Evolutionary conservation across 2,329 filamentous ascomycete species (phyloP).

Genomic region (Fusarium verrucosum): DNA sequence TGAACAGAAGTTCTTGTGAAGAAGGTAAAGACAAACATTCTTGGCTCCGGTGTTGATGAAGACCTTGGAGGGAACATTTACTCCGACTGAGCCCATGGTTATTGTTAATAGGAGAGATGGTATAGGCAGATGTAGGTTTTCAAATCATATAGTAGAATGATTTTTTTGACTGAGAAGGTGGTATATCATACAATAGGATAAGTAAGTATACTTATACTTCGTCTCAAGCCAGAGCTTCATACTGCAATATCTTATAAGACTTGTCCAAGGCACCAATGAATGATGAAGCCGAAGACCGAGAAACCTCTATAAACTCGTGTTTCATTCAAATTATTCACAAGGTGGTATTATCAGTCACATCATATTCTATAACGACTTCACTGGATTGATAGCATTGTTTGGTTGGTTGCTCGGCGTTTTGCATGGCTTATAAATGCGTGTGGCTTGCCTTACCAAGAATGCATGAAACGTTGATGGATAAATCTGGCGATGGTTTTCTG

Average conservation of each 20-base stretch:
- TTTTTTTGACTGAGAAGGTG: not conserved
- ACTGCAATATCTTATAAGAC: not conserved
- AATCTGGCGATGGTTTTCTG: not conserved
- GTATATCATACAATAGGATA: not conserved
- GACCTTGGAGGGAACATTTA: constrained; percentile 6
- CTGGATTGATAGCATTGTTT: not conserved
- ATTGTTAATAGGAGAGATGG: not conserved
- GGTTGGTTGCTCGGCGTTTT: constrained; percentile 3
- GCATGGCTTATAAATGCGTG: constrained; percentile 18
- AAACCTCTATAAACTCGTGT: not conserved
- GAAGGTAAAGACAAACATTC: constrained; percentile 9
- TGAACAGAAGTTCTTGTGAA: not conserved
- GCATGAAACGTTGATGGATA: constrained; percentile 7
- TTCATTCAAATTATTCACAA: not conserved
- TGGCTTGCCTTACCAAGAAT: constrained; percentile 33
- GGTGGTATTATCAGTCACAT: not conserved
- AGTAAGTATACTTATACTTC: constrained; percentile 3
- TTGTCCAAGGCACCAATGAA: not conserved
- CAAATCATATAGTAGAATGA: too few relatives aligned
- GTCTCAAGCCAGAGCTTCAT: not conserved
- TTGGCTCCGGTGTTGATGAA: constrained; percentile 38
- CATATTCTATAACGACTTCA: not conserved
- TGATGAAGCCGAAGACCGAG: not conserved
- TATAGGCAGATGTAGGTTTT: not conserved
- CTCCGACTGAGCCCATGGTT: constrained; percentile 2